Conservation (phyloP, 2,329 filamentous ascomycete genomes). For the Pyricularia pennisetigena region DNA sequence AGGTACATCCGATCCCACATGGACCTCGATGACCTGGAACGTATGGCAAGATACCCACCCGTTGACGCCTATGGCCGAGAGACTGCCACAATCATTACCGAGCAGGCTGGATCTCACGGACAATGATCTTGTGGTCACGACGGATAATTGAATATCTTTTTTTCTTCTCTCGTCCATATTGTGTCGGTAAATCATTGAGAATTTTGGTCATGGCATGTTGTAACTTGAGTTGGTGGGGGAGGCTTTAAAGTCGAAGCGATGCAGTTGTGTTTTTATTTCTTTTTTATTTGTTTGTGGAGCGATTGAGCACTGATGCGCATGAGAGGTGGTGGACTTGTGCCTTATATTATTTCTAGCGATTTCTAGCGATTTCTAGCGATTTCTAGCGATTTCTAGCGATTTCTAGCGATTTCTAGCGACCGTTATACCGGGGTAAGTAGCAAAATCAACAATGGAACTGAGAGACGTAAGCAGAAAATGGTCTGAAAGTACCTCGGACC, state of each 20-base stretch:
- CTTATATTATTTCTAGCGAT: not conserved
- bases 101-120: conserved; percentile 33
- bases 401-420: not conserved
- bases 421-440: not conserved
- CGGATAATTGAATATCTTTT: not conserved
- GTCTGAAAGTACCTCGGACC: too few relatives aligned
- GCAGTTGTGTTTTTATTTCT: not conserved
- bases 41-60: conserved; percentile 61
- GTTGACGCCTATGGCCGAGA: conserved; percentile 47
- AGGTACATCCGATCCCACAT: conserved; percentile 82
- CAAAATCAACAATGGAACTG: not conserved
- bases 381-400: not conserved
- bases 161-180: not conserved
- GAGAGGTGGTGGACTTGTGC: not conserved
- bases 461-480: too few relatives aligned
- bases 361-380: not conserved
- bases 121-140: conserved; percentile 20
- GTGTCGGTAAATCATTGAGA: not conserved
- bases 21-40: conserved; percentile 70
- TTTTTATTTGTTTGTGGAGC: not conserved
- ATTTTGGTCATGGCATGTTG: not conserved
- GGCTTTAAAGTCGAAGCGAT: not conserved
- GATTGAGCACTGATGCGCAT: not conserved
- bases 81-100: conserved; percentile 27
- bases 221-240: not conserved